Evolutionary conservation across 2,329 filamentous ascomycete genomes (phyloP), one percentile per base, ranked within the genome.

Genomic region (Alternaria incomplexa): DNA sequence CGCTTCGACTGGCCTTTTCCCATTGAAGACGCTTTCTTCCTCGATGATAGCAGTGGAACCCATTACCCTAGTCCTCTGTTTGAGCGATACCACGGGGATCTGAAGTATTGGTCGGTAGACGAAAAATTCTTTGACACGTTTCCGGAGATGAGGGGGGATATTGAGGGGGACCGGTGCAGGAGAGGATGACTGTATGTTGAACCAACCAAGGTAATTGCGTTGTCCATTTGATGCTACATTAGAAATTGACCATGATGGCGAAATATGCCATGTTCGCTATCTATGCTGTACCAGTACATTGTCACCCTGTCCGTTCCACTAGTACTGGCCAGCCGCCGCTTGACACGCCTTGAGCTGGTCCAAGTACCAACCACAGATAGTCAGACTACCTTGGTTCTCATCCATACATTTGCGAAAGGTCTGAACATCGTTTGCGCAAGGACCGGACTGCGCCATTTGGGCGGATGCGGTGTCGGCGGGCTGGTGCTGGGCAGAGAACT

Each of bases 351-450:
- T 85, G 45, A 99, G 86, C 88, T 99, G 95, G 81, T 99, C 96
- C 75, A 99, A 85, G 82, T 99, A 99, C 94, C 95, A 99, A 72
- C 92, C 91, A 85, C 96, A 99, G 79, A 97, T 96, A 79, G 91
- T 90, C 91, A 99, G 89, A 83, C 96, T 93, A 73, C 96, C 96
- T 79, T 89, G 85, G 82, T 99, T 91, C 78, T 98, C 92, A 81
- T 98, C 94, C 90, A 99, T 91, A 87, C 96, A 99, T 85, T 90
- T 91, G 76, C 93, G 94, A 87, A 99, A 98, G 83, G 88, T 89
- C 82, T 90, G 89, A 58, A 93, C 89, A 73, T 96, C 93, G 58
- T 86, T 88, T 68, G 89, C 89, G 84, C 96, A 99, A 80, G 74
- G 77, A 25, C 74, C 75, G 47, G 68, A 58, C 53, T 68, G 63